Conservation (phyloP, 108 stramenopile genomes). For the Discostella pseudostelligera region DNA sequence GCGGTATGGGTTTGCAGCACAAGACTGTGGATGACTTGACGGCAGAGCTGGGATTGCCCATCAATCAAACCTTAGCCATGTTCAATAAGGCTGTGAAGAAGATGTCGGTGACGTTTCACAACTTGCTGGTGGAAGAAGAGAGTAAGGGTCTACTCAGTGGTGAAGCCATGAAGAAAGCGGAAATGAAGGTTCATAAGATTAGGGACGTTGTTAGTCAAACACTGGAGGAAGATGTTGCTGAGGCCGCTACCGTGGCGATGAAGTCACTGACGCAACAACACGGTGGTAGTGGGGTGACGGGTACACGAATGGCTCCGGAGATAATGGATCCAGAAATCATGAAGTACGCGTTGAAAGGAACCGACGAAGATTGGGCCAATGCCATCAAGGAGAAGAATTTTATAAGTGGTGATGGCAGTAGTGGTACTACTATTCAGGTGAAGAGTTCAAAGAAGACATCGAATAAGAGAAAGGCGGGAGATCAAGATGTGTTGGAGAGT, state of each 20-base stretch:
- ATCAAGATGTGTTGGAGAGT: constrained; percentile 32
- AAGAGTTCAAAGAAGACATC: constrained; percentile 31
- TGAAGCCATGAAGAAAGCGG: constrained; percentile 59
- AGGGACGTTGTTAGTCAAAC: constrained; percentile 68
- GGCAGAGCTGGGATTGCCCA: constrained; percentile 82
- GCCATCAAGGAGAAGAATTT: constrained; percentile 61
- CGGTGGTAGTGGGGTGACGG: constrained; percentile 45
- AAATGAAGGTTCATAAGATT: constrained; percentile 53
- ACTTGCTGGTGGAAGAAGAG: constrained; percentile 76
- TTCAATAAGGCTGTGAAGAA: constrained; percentile 96
- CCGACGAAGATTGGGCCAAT: constrained; percentile 78
- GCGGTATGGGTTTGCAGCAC: constrained; percentile 88
- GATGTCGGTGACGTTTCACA: constrained; percentile 76
- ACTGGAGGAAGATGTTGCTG: constrained; percentile 80
- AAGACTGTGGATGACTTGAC: constrained; percentile 78
- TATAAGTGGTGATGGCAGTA: constrained; percentile 10
- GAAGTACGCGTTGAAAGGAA: constrained; percentile 84
- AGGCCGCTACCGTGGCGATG: constrained; percentile 72
- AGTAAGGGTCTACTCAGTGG: constrained; percentile 61
- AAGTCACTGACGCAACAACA: constrained; percentile 31
- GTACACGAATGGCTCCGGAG: constrained; percentile 49
- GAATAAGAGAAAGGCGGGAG: constrained; percentile 36
- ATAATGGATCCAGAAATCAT: constrained; percentile 77
- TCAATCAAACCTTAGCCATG: constrained; percentile 91
- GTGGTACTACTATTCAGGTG: constrained; percentile 31